Base-by-base conservation (phyloP, 805 yeast species). In the Yamadazyma phyllophila region DNA sequence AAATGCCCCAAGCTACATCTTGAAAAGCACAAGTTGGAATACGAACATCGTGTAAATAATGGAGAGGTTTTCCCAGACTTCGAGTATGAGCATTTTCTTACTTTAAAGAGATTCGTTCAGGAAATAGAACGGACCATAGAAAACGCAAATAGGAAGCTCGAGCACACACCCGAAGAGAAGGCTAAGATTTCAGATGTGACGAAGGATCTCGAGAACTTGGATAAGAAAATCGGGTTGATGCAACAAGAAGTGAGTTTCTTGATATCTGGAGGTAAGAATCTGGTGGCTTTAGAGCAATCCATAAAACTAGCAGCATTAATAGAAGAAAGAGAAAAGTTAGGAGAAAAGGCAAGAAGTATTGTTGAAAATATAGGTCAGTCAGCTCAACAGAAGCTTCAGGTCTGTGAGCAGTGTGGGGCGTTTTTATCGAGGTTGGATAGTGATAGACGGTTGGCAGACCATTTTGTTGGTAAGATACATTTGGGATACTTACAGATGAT, bases 371-470 rank as follows among this genome's bases (percentile, higher is more conserved):
- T 85, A 7, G 94, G 95, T 2, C 92, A 88, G 54, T 78, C 90
- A 10, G 88, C 94, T 1, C 96, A 87, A 58, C 97, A 91, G 57
- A 88, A 88, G 61, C 71, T 91, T 38, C 97, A 90, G 62, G 96
- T 88, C 1, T 91, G 98, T 65, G 86, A 81, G 51, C 82, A 81
- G 1, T 91, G 98, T 66, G 96, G 96, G 1, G 96, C 96, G 0
- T 89, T 85, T 58, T 69, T 92, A 32, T 86, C 96, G 7, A 71
- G 92, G 49, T 67, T 90, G 45, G 98, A 91, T 62, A 88, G 85
- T 47, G 97, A 91, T 61, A 74, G 90, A 61, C 74, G 97, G 54
- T 70, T 91, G 51, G 96, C 92, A 1, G 96, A 88, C 55, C 97
- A 91, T 63, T 90, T 88, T 60, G 66, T 83, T 17, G 98, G 98